Conservation (phyloP, 2,329 filamentous ascomycete genomes). For the Alternaria longipes region DNA sequence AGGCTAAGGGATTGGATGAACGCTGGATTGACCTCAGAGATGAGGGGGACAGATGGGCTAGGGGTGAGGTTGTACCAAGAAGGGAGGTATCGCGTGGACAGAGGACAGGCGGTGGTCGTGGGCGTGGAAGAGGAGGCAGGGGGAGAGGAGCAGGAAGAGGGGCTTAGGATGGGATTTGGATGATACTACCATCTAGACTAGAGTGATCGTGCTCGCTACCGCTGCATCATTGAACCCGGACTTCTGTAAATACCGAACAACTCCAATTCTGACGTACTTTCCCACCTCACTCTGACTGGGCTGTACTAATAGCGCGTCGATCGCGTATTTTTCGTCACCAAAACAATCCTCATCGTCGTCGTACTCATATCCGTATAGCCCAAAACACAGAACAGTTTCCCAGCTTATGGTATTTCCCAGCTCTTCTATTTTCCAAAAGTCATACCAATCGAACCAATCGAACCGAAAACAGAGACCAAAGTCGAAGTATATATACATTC, state of each 20-base stretch:
- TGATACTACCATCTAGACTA: not conserved
- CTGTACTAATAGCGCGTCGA: not conserved
- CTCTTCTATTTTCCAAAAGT: no score
- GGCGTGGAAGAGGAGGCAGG: conserved; percentile 23
- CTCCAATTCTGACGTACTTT: not conserved
- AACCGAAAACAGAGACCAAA: no score
- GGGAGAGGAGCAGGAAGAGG: conserved; percentile 22
- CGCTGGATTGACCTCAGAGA: conserved; percentile 50
- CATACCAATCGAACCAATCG: no score
- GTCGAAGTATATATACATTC: no score
- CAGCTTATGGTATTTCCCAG: not conserved
- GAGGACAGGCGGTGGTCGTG: conserved; percentile 10
- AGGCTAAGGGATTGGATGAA: conserved; percentile 45
- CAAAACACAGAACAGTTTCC: not conserved
- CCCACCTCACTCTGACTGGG: not conserved
- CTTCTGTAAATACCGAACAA: fast-evolving
- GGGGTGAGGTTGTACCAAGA: conserved; percentile 7
- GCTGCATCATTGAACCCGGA: not conserved
- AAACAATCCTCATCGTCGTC: no score
- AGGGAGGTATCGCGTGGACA: conserved; percentile 13
- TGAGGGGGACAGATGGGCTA: conserved; percentile 33
- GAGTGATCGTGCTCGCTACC: not conserved
- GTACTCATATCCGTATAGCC: not conserved
- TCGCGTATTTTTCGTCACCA: no score
- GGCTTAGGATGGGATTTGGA: not conserved